These are phyloP conservation scores for Daldinia bambusicola DNA, from an alignment of 495 filamentous ascomycete genomes.

Conservation along the genomic window DNA sequence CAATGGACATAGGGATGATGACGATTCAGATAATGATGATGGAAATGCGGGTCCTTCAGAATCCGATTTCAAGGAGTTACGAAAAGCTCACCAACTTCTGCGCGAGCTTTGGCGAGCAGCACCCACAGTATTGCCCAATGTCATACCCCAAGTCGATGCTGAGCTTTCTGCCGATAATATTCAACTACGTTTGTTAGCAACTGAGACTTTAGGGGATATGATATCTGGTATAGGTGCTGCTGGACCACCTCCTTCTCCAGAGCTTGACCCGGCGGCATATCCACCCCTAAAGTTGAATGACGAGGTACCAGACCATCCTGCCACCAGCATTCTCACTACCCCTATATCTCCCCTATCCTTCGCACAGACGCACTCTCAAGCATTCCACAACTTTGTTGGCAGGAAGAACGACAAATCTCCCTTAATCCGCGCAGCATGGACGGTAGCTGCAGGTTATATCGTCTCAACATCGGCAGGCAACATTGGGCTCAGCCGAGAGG, in stretches of 20 bases:
- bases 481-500: conserved; percentile 79
- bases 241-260: conserved; percentile 76
- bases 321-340: conserved; percentile 73
- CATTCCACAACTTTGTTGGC: conserved; percentile 83
- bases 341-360: conserved; percentile 87
- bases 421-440: conserved; percentile 84
- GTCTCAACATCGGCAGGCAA: conserved; percentile 83
- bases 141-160: conserved; percentile 92
- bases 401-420: conserved; percentile 85
- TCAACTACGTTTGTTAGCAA: conserved; percentile 84
- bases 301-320: conserved; percentile 58
- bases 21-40: conserved; percentile 80
- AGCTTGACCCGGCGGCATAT: conserved; percentile 81
- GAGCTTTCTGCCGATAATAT: conserved; percentile 91
- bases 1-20: conserved; percentile 62
- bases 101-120: conserved; percentile 95
- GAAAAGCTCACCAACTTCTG: conserved; percentile 87
- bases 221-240: conserved; percentile 90
- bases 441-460: conserved; percentile 83
- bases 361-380: conserved; percentile 75
- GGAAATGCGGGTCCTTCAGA: conserved; percentile 70
- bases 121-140: conserved; percentile 87
- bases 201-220: conserved; percentile 94
- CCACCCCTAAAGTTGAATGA: conserved; percentile 76
- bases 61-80: conserved; percentile 84